A percentile compares a stretch with the other conserved stretches of the same genome.
phyloP scores from a whole-genome alignment of 345 rosid species.

The Hypericum androsaemum region DNA sequence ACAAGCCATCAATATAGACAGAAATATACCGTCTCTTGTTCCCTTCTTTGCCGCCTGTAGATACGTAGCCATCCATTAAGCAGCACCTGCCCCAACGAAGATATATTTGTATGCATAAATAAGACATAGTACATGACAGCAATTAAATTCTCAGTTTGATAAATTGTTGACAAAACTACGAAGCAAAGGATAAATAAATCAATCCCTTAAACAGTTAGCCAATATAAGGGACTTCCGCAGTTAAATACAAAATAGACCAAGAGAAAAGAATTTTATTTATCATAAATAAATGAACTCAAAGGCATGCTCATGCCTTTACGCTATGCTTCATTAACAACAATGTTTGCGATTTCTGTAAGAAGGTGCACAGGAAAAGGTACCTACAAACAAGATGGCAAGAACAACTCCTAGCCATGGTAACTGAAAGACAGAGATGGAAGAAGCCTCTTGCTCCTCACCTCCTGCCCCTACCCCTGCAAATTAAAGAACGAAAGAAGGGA shows the following conservation, averaged over 20 bases:
- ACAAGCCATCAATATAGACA: background rate
- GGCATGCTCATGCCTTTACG: too few relatives aligned
- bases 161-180: background rate
- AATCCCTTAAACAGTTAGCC: too few relatives aligned
- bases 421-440: slow-evolving; percentile 64
- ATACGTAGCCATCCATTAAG: slow-evolving; percentile 92
- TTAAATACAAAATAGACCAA: background rate
- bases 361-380: slow-evolving; percentile 55
- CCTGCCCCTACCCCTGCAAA: slow-evolving; percentile 94
- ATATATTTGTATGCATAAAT: background rate
- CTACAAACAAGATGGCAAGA: slow-evolving; percentile 92
- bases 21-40: slow-evolving; percentile 69
- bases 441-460: slow-evolving; percentile 76
- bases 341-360: slow-evolving; percentile 14
- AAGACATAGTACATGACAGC: too few relatives aligned
- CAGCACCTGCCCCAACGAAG: slow-evolving; percentile 35
- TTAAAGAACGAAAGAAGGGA: background rate
- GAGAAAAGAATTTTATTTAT: too few relatives aligned
- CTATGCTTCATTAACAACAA: too few relatives aligned
- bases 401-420: slow-evolving; percentile 67
- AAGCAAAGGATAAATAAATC: background rate
- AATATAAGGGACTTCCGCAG: too few relatives aligned
- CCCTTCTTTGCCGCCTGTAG: slow-evolving; percentile 68
- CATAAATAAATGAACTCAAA: too few relatives aligned
- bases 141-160: background rate